Base-by-base conservation (phyloP, 164 flowering plant species). In the Dillenia turbinata region DNA sequence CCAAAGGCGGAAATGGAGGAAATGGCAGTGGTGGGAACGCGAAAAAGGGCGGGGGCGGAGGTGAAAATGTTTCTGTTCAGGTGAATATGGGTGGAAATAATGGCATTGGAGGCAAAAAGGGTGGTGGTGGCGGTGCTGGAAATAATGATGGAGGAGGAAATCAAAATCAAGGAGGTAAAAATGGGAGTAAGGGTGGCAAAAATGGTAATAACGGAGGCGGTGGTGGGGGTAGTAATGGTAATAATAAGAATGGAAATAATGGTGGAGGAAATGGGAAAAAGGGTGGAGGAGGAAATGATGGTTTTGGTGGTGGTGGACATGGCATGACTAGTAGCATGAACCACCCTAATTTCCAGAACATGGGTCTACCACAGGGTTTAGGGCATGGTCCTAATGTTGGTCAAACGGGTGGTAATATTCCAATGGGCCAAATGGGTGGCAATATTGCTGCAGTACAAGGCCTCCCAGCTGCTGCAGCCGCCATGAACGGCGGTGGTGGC, bases 401-500 rank as follows among this genome's bases (percentile, higher is more conserved):
- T 53, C 77, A 62, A 52, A 78, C 82, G 84, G 83, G 83, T 9
- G 83, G 83, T 9, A 60, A 60, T 62, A 52, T 71, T 64, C 79
- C 73, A 8, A 76, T 79, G 80, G 71, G 74, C 52, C 85, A 69
- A 54, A 75, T 81, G 82, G 82, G 82, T 16, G 81, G 82, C 15
- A 70, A 74, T 13, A 64, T 82, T 44, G 79, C 89, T 9, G 89
- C 96, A 0, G 87, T 86, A 1, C 94, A 87, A 67, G 97, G 95
- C 45, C 68, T 89, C 0, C 97, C 97, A 8, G 86, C 92, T 0
- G 58, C 63, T 4, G 76, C 80, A 11, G 61, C 63, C 2, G 77
- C 80, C 12, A 71, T 78, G 79, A 70, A 62, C 26, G 76, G 76
- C 12, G 78, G 79, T 6, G 73, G 60, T 7, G 71, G 66, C 2